Evolutionary conservation across 2,329 filamentous ascomycete genomes (phyloP).

Genomic region (Trichoderma sp.): DNA sequence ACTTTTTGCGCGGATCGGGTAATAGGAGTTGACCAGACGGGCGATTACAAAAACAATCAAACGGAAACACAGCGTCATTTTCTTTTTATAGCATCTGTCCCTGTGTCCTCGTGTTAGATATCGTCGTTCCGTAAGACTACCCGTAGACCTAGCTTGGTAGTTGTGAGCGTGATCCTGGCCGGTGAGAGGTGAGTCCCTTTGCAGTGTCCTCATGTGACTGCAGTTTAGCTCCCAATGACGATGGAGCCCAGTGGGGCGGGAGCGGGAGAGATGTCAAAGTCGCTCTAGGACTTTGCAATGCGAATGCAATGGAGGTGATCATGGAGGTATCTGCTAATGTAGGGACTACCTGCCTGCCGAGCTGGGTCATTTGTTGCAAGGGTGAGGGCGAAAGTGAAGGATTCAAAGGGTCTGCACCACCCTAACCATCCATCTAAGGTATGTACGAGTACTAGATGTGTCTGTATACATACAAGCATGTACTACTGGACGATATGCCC

Average conservation of each 20-base stretch:
- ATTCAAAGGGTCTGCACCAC: constrained; percentile 20
- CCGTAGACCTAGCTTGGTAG: not conserved
- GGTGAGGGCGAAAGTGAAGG: not conserved
- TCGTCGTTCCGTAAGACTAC: not conserved
- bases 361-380: not conserved
- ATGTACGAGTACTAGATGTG: too few species aligned
- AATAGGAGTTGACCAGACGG: constrained; percentile 11
- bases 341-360: constrained; percentile 16
- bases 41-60: constrained; percentile 8
- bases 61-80: constrained; percentile 8
- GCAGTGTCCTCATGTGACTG: constrained; percentile 13
- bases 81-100: not conserved
- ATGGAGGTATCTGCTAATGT: constrained; percentile 5
- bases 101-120: too few species aligned
- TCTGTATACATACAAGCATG: too few species aligned
- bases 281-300: too few species aligned
- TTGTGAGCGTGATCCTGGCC: constrained; percentile 3
- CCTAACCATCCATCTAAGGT: too few species aligned
- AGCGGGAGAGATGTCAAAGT: not conserved
- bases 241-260: not conserved
- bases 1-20: not conserved
- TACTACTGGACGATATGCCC: not conserved
- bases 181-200: constrained; percentile 9
- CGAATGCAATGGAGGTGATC: too few species aligned
- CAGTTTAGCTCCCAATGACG: not conserved